Percentiles rank a stretch among this genome's conserved stretches.
These are phyloP conservation scores for Euphrasia confusa DNA, from an alignment of 257 asterid genomes.

Conservation along the genomic window DNA sequence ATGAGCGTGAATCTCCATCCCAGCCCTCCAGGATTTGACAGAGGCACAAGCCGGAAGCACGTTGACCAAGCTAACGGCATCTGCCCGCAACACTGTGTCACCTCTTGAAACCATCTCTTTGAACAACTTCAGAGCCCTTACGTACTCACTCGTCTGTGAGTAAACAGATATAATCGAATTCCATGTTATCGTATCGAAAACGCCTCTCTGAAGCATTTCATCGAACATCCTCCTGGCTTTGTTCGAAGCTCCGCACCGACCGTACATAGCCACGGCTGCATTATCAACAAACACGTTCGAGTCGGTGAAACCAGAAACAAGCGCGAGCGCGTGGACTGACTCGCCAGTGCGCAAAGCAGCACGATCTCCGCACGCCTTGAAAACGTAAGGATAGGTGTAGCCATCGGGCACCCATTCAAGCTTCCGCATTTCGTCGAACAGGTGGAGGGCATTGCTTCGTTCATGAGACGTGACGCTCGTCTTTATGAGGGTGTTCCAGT, in stretches of 20 bases:
- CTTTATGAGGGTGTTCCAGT: conserved; percentile 77
- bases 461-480: conserved; percentile 31
- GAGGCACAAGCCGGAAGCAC: conserved; percentile 71
- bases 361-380: conserved; percentile 64
- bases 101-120: conserved; percentile 40
- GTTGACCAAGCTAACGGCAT: conserved; percentile 78
- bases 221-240: conserved; percentile 55
- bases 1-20: conserved; percentile 63
- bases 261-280: conserved; percentile 64
- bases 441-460: conserved; percentile 35
- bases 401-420: conserved; percentile 65
- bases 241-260: conserved; percentile 47
- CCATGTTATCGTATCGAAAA: conserved; percentile 70
- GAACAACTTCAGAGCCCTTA: conserved; percentile 46
- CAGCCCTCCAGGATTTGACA: conserved; percentile 38
- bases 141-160: conserved; percentile 40
- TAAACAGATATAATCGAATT: conserved; percentile 64
- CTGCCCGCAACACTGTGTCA: conserved; percentile 39
- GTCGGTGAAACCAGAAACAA: conserved; percentile 36
- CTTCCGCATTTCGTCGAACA: conserved; percentile 58
- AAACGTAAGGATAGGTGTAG: conserved; percentile 64
- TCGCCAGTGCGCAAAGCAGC: conserved; percentile 36
- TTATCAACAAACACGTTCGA: conserved; percentile 80
- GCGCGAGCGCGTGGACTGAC: conserved; percentile 49
- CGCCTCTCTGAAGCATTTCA: conserved; percentile 48